A percentile compares a stretch with the other conserved stretches of the same genome.
Evolutionary conservation across 2,329 filamentous ascomycete species (phyloP).

Genomic region (Trichophyton equinum): DNA sequence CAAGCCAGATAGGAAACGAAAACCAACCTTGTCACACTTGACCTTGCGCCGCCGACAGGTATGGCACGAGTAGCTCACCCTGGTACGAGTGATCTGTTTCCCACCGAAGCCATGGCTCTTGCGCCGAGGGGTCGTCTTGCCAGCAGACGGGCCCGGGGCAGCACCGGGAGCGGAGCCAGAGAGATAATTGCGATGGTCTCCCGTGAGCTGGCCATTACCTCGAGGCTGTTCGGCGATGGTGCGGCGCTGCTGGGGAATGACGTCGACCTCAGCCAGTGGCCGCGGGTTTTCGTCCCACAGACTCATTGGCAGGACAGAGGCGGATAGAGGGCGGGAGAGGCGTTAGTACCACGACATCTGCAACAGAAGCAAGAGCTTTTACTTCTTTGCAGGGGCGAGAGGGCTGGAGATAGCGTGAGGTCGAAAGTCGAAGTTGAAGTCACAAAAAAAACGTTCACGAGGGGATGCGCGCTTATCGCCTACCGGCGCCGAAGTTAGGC

Average conservation of each 20-base stretch:
- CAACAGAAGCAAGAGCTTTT: background rate
- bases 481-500: background rate
- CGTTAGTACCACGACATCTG: background rate
- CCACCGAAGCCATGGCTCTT: slow-evolving; percentile 16
- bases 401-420: background rate
- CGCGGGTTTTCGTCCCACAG: slow-evolving; percentile 2
- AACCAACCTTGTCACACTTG: slow-evolving; percentile 26
- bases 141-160: background rate
- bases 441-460: background rate
- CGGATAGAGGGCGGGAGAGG: background rate
- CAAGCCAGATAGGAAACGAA: background rate
- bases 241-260: background rate
- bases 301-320: background rate
- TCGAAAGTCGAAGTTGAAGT: background rate
- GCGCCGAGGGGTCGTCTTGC: slow-evolving; percentile 5
- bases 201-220: background rate
- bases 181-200: background rate
- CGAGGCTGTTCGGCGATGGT: background rate
- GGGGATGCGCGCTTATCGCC: slow-evolving; percentile 1
- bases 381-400: background rate
- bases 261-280: background rate
- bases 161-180: background rate
- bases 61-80: slow-evolving; percentile 37
- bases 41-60: slow-evolving; percentile 36
- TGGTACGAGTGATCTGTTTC: slow-evolving; percentile 37